Percentiles rank a stretch among this genome's conserved stretches.
phyloP scores from a whole-genome alignment of 495 filamentous ascomycete species.

The Penicillium simplicissimum region DNA sequence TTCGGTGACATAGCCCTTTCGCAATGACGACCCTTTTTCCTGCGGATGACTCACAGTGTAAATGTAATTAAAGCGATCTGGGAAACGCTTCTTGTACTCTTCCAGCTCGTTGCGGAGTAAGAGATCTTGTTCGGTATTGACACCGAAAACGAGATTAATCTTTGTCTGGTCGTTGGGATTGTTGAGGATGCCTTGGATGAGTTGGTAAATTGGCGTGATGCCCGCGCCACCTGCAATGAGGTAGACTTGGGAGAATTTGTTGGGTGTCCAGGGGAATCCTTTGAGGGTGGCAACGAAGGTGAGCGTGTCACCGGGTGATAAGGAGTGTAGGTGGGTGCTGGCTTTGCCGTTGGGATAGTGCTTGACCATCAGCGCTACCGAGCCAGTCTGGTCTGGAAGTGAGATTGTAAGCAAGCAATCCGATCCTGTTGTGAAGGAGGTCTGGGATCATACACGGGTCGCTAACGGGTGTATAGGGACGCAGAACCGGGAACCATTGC shows the following conservation, averaged over 20 bases:
- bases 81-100: slow-evolving; percentile 51
- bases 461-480: slow-evolving; percentile 63
- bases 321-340: slow-evolving; percentile 60
- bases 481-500: slow-evolving; percentile 51
- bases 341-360: slow-evolving; percentile 63
- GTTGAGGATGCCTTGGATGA: slow-evolving; percentile 58
- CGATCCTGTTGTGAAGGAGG: not conserved
- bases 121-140: slow-evolving; percentile 63
- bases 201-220: slow-evolving; percentile 65
- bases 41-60: slow-evolving; percentile 58
- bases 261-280: slow-evolving; percentile 56
- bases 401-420: slow-evolving; percentile 1
- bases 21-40: slow-evolving; percentile 31
- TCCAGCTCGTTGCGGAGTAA: slow-evolving; percentile 57
- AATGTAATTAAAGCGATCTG: slow-evolving; percentile 56
- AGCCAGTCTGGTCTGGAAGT: slow-evolving; percentile 50
- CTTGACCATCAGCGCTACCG: slow-evolving; percentile 62
- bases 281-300: slow-evolving; percentile 52
- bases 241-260: slow-evolving; percentile 54
- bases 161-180: slow-evolving; percentile 63
- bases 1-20: slow-evolving; percentile 58
- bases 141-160: slow-evolving; percentile 65
- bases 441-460: slow-evolving; percentile 40
- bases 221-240: slow-evolving; percentile 65
- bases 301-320: slow-evolving; percentile 59